Evolutionary conservation across 163 green algal genomes (phyloP), one percentile per base, ranked within the genome.

Genomic region (Chlorella variabilis): DNA sequence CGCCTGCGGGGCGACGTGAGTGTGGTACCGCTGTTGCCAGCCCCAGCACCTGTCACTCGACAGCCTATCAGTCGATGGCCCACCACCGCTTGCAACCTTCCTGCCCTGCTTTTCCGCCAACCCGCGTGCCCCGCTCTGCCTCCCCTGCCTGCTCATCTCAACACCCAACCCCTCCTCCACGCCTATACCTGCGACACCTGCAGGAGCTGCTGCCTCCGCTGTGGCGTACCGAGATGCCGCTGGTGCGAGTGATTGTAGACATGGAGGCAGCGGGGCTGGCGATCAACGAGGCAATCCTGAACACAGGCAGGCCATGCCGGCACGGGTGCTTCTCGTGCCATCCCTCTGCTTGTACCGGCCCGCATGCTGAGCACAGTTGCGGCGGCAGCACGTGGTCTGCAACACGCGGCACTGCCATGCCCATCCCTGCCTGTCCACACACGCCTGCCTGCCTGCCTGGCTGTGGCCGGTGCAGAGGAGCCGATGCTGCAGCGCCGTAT

Each of bases 201-300:
- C 73, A 80, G 73, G 87, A 83, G 2, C 41, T 95, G 77, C 36
- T 91, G 54, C 56, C 71, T 17, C 78, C 89, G 18, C 82, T 96
- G 82, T 71, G 78, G 63, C 45, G 70, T 4, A 59, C 90, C 3
- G 93, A 97, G 88, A 95, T 94, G 91, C 93, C 91, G 3, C 78
- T 96, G 45, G 88, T 94, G 77, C 83, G 65, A 0, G 82, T 95
- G 73, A 87, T 97, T 65, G 92, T 89, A 5, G 62, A 80, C 54
- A 95, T 96, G 93, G 93, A 97, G 86, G 59, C 39, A 0, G 29
- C 27, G 0, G 90, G 88, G 56, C 86, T 95, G 7, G 81, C 79
- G 15, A 66, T 95, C 8, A 82, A 91, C 79, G 71, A 80, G 1
- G 45, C 31, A 13, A 69, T 90, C 38, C 86, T 94, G 5, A 61